Percentiles rank a stretch among this genome's conserved stretches.
phyloP scores from a whole-genome alignment of 176 grass and related monocot genomes.

The Musa schizocarpa region DNA sequence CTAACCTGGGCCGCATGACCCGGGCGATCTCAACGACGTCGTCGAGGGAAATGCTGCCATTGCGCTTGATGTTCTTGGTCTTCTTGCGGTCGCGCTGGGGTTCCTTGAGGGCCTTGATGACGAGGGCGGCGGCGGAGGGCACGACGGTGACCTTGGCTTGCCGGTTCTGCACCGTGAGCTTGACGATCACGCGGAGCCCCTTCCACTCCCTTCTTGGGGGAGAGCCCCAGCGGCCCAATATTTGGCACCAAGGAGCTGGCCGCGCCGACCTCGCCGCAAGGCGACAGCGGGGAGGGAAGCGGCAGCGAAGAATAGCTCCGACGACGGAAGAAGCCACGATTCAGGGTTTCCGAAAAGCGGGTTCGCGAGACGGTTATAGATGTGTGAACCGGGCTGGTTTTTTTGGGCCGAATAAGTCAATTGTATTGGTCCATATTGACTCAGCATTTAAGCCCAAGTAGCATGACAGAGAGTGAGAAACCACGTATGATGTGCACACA shows the following conservation, averaged over 20 bases:
- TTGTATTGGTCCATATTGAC: no score
- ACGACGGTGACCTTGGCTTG: slow-evolving; percentile 75
- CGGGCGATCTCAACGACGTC: slow-evolving; percentile 57
- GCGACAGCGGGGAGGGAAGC: slow-evolving; percentile 47
- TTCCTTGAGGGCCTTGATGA: slow-evolving; percentile 73
- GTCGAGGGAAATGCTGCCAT: slow-evolving; percentile 58
- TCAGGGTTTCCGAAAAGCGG: neutral
- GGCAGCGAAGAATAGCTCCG: neutral
- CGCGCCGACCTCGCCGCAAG: slow-evolving; percentile 61
- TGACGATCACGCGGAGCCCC: slow-evolving; percentile 71
- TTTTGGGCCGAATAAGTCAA: no score
- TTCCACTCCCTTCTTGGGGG: slow-evolving; percentile 49
- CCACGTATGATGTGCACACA: no score
- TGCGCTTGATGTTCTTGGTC: slow-evolving; percentile 77
- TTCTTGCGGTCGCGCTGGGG: slow-evolving; percentile 77
- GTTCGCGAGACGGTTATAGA: no score
- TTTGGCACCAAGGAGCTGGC: slow-evolving; percentile 61
- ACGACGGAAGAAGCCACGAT: neutral
- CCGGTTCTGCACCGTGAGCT: slow-evolving; percentile 74
- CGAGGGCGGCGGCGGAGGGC: slow-evolving; percentile 62
- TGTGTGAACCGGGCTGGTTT: no score
- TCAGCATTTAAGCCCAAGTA: no score
- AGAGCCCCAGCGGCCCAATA: slow-evolving; percentile 67
- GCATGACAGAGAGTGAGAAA: no score
- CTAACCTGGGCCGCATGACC: slow-evolving; percentile 28